These are phyloP conservation scores for Ceratopteris richardii DNA, from an alignment of 75 land plant genomes.

Conservation along the genomic window DNA sequence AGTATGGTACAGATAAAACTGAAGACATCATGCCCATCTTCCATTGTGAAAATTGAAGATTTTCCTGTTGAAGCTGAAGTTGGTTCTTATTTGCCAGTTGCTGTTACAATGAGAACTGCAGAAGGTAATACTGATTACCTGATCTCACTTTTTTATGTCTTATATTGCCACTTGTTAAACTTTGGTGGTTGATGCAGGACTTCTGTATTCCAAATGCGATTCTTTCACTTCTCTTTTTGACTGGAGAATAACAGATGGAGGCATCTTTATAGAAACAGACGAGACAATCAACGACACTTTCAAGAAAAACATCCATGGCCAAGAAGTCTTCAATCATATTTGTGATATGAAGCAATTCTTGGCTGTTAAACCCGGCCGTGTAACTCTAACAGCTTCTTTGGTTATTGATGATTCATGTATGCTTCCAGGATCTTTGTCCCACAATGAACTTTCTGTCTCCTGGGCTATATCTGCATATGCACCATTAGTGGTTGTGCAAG, in stretches of 20 bases:
- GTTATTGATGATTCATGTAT: slow-evolving; percentile 18
- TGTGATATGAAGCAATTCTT: slow-evolving; percentile 64
- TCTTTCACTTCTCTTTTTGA: slow-evolving; percentile 45
- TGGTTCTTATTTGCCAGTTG: slow-evolving; percentile 64
- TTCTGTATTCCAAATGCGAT: slow-evolving; percentile 61
- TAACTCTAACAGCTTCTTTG: slow-evolving; percentile 56
- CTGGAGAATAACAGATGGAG: slow-evolving; percentile 58
- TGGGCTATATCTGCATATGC: slow-evolving; percentile 53
- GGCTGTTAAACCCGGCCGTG: slow-evolving; percentile 52
- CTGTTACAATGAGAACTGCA: slow-evolving; percentile 56
- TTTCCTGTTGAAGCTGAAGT: slow-evolving; percentile 77
- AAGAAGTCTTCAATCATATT: slow-evolving; percentile 21
- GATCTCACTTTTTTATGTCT: neutral
- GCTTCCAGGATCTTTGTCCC: slow-evolving; percentile 10
- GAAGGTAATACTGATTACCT: slow-evolving; percentile 32
- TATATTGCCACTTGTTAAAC: neutral
- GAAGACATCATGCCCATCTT: slow-evolving; percentile 65
- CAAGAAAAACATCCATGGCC: neutral
- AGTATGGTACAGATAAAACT: slow-evolving; percentile 38
- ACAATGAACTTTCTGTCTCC: slow-evolving; percentile 28
- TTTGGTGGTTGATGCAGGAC: slow-evolving; percentile 38
- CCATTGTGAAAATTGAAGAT: slow-evolving; percentile 50
- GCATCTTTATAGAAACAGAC: slow-evolving; percentile 36
- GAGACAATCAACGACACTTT: slow-evolving; percentile 8
- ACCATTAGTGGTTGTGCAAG: slow-evolving; percentile 56